Conservation (phyloP, 1,284 basidiomycete species). For the Melanopsichium pennsylvanicum region DNA sequence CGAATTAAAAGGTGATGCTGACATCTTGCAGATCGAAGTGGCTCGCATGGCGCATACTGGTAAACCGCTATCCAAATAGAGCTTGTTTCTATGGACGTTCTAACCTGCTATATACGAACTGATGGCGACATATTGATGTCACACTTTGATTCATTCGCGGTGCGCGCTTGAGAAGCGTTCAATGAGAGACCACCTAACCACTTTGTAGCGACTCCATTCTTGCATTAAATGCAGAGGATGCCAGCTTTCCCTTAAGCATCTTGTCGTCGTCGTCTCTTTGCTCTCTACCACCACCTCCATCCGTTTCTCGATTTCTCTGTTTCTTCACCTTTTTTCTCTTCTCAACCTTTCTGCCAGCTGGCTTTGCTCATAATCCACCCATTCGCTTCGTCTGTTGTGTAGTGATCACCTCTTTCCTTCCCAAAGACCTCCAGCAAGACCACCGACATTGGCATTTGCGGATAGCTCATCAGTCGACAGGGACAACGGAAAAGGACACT, state of each 20-base stretch:
- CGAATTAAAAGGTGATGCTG: no score
- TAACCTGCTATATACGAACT: no score
- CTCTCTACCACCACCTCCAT: conserved; percentile 29
- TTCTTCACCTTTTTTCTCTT: conserved; percentile 3
- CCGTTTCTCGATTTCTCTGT: not conserved
- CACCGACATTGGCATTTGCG: not conserved
- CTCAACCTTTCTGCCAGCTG: conserved; percentile 4
- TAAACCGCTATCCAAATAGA: no score
- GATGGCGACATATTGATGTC: no score
- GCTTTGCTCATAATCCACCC: conserved; percentile 13
- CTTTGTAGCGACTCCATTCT: no score
- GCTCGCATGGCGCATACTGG: conserved; percentile 18
- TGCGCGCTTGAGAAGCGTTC: no score
- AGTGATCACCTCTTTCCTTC: not conserved
- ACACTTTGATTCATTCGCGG: no score
- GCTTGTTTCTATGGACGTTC: no score
- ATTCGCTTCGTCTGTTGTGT: not conserved
- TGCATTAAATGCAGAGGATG: no score
- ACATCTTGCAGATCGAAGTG: conserved; percentile 9
- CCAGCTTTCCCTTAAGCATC: not conserved
- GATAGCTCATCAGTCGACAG: no score
- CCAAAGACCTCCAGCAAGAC: not conserved
- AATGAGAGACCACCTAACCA: no score
- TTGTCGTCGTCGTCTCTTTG: not conserved
- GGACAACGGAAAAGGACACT: no score